These are phyloP conservation scores for Wickerhamomyces kurtzmanii DNA, from an alignment of 805 yeast genomes.

Conservation along the genomic window DNA sequence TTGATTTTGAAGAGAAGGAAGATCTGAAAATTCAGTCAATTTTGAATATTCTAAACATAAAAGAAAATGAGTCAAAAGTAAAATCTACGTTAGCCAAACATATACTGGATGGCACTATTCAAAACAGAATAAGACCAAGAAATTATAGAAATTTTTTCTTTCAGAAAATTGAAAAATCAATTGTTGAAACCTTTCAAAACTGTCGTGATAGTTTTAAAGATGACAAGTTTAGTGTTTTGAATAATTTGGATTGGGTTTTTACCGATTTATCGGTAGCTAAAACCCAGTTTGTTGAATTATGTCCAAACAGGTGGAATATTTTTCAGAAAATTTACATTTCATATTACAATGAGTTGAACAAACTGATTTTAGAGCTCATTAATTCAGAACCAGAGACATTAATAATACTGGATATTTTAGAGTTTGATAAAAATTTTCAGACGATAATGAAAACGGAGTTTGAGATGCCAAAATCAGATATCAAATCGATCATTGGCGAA, in stretches of 20 bases:
- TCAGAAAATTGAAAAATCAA: conserved; percentile 45
- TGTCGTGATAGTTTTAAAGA: conserved; percentile 45
- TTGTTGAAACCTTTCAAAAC: conserved; percentile 57
- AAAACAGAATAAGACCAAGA: conserved; percentile 37
- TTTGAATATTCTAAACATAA: conserved; percentile 19
- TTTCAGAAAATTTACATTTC: conserved; percentile 49
- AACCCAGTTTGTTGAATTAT: conserved; percentile 43
- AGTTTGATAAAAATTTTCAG: conserved; percentile 65
- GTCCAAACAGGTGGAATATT: conserved; percentile 72
- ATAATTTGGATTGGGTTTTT: conserved; percentile 74
- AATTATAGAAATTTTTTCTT: conserved; percentile 55
- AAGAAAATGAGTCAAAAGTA: conserved; percentile 18
- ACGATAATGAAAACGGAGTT: conserved; percentile 40
- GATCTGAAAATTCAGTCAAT: conserved; percentile 46
- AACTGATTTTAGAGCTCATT: conserved; percentile 52
- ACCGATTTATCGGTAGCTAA: conserved; percentile 65
- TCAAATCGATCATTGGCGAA: conserved; percentile 55
- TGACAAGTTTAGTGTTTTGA: conserved; percentile 46
- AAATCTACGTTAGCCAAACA: conserved; percentile 23
- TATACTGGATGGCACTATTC: conserved; percentile 29
- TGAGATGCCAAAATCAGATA: conserved; percentile 32
- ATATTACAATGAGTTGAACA: conserved; percentile 60
- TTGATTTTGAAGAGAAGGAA: conserved; percentile 73
- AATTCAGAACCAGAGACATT: conserved; percentile 73
- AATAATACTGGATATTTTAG: conserved; percentile 60